Evolutionary conservation across 1,284 basidiomycete genomes (phyloP), one percentile per base, ranked within the genome.

Genomic region (Ganoderma sp.): DNA sequence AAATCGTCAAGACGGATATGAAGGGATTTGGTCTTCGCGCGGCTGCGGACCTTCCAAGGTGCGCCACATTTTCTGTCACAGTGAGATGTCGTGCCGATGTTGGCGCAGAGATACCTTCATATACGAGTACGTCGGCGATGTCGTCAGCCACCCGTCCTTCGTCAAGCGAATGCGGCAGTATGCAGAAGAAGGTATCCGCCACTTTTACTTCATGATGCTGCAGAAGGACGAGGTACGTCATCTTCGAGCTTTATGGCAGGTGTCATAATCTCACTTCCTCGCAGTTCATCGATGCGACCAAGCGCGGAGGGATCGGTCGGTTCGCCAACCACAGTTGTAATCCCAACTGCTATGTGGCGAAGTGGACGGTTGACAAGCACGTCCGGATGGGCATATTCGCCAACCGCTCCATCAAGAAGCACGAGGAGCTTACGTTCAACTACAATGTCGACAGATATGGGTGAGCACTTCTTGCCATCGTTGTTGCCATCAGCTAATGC

Each of bases 141-240:
- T 99, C 25, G 94, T 99, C 73, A 92, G 90, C 69, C 92, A 95
- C 57, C 83, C 85, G 19, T 92, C 92, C 19, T 98, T 99, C 79
- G 89, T 93, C 79, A 95, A 95, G 78, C 90, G 97, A 50, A 99
- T 99, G 96, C 88, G 93, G 62, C 90, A 93, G 48, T 99, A 99
- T 78, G 96, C 90, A 1, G 87, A 92, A 54, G 96, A 98, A 79
- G 97, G 97, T 19, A 96, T 99, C 71, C 86, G 90, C 67, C 97
- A 99, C 80, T 99, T 99, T 77, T 99, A 99, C 82, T 99, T 99
- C 77, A 99, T 99, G 98, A 97, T 98, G 94, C 82, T 99, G 66
- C 98, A 99, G 80, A 96, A 95, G 75, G 96, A 98, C 74, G 96
- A 99, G 87, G 95, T 95, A 72, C 70, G 89, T 74, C 10, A 60